Conservation (phyloP, 2,329 filamentous ascomycete species). For the Talaromyces sp. region DNA sequence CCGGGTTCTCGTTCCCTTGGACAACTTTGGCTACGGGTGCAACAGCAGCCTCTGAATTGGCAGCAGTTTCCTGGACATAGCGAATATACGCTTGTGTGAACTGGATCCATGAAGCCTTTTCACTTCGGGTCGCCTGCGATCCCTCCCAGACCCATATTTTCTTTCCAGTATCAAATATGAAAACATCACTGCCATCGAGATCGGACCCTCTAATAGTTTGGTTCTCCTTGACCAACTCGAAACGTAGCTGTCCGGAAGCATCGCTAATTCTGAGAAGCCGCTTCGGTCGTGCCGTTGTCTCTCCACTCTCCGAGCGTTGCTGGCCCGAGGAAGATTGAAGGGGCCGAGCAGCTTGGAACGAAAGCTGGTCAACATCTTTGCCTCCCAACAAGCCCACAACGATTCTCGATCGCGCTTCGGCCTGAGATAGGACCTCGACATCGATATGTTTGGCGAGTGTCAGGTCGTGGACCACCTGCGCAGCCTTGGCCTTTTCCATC, state of each 20-base stretch:
- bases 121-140: conserved; percentile 50
- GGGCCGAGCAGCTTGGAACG: conserved; percentile 42
- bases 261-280: conserved; percentile 58
- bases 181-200: conserved; percentile 57
- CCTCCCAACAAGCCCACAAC: conserved; percentile 55
- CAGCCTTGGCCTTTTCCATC: conserved; percentile 65
- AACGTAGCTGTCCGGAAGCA: conserved; percentile 50
- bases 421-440: conserved; percentile 60
- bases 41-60: conserved; percentile 7
- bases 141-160: conserved; percentile 65
- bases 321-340: conserved; percentile 22
- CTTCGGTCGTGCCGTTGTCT: conserved; percentile 21
- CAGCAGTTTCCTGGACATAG: conserved; percentile 4
- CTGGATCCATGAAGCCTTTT: conserved; percentile 53
- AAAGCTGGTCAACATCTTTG: conserved; percentile 35
- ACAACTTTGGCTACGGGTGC: conserved; percentile 14
- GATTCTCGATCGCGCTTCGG: conserved; percentile 44
- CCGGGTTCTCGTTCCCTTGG: conserved; percentile 6
- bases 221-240: conserved; percentile 56
- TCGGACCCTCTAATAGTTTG: conserved; percentile 42
- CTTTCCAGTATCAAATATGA: conserved; percentile 55
- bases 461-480: conserved; percentile 55
- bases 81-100: conserved; percentile 5
- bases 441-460: conserved; percentile 58
- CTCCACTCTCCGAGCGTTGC: conserved; percentile 3